Percentiles rank a stretch among this genome's conserved stretches.
phyloP scores from a whole-genome alignment of 225 moss, liverwort and hornwort species.

The Thuidium tamariscinum region DNA sequence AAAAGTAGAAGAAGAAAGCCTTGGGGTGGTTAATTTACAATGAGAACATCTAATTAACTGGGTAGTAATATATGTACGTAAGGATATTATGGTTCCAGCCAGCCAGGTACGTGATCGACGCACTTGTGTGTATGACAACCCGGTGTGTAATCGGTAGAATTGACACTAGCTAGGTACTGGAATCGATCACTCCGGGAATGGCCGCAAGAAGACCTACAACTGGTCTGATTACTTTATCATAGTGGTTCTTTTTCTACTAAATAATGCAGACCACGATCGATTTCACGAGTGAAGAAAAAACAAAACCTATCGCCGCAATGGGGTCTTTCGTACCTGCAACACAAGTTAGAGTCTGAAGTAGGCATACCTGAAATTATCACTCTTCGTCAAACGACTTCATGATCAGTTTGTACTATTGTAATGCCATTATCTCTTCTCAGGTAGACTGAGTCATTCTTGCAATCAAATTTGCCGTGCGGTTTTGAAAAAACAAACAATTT shows the following conservation, averaged over 20 bases:
- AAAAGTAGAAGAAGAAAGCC: not conserved
- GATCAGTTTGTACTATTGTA: not conserved
- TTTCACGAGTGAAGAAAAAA: not conserved
- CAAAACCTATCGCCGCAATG: not conserved
- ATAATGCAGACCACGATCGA: not conserved
- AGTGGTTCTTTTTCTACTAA: not conserved
- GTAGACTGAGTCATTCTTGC: not conserved
- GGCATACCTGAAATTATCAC: no score
- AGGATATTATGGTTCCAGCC: not conserved
- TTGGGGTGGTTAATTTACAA: not conserved
- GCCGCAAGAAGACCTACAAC: not conserved
- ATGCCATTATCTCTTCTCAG: no score
- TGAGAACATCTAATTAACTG: not conserved
- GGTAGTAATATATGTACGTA: no score
- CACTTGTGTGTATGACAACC: not conserved
- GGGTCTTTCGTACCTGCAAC: no score
- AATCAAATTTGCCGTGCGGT: no score
- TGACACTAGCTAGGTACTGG: not conserved
- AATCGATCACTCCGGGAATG: not conserved
- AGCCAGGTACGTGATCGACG: not conserved
- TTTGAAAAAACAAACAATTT: no score
- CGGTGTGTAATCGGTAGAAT: not conserved
- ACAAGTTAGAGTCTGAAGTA: not conserved
- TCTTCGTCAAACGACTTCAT: not conserved
- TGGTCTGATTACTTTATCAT: not conserved